Conservation (phyloP, 2,329 filamentous ascomycete genomes). For the Colletotrichum coccodes region DNA sequence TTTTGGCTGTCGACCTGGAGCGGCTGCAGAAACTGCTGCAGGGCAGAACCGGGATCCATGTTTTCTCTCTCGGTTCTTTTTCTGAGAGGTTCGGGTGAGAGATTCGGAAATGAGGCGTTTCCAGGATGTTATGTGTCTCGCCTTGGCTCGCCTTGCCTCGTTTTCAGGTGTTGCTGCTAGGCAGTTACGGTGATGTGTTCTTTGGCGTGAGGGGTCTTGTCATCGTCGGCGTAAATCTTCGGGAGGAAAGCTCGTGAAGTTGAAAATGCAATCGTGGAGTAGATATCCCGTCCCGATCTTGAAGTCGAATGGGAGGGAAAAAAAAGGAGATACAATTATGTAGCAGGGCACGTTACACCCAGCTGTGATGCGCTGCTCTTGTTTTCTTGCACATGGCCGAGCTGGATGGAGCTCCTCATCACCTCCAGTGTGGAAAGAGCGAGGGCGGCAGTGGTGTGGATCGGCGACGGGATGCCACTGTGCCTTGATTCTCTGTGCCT, state of each 20-base stretch:
- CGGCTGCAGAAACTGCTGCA: conserved; percentile 59
- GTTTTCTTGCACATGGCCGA: neutral
- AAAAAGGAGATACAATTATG: neutral
- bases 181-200: neutral
- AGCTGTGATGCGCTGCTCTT: conserved; percentile 9
- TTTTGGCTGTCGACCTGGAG: conserved; percentile 58
- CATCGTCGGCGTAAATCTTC: neutral
- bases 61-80: neutral
- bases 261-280: neutral
- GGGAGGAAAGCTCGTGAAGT: neutral
- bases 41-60: conserved; percentile 27
- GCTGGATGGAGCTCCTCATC: neutral
- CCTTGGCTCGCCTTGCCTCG: neutral
- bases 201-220: neutral
- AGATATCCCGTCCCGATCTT: neutral
- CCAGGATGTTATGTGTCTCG: neutral
- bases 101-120: neutral
- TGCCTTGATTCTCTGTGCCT: neutral
- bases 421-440: neutral
- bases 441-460: neutral
- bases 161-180: neutral
- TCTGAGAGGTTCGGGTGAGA: neutral
- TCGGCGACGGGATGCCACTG: conserved; percentile 1
- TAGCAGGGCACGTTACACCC: conserved; percentile 12
- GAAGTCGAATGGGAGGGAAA: neutral